Evolutionary conservation across 2,329 filamentous ascomycete genomes (phyloP).

Genomic region (Diaporthe batatas): DNA sequence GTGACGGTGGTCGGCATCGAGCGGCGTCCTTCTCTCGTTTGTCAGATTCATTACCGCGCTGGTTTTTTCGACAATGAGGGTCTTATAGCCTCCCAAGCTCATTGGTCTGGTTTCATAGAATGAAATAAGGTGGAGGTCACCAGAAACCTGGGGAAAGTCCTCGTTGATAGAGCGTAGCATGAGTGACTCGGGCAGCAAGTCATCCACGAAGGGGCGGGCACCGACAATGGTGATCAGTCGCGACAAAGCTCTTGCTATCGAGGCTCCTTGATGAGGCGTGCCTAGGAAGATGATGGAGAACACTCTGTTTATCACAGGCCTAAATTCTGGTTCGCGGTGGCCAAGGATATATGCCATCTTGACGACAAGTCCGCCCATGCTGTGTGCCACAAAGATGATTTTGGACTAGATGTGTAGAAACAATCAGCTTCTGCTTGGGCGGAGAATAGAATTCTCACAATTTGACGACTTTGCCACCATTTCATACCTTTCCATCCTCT

Average conservation of each 20-base stretch:
- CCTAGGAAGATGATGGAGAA: constrained; percentile 54
- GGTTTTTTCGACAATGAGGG: constrained; percentile 51
- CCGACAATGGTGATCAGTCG: constrained; percentile 46
- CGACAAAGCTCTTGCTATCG: constrained; percentile 47
- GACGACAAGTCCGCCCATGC: constrained; percentile 55
- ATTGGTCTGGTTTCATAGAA: constrained; percentile 52
- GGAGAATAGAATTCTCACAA: background rate
- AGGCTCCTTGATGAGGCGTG: constrained; percentile 53
- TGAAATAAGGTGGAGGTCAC: constrained; percentile 48
- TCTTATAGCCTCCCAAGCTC: constrained; percentile 44
- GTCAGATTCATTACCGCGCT: constrained; percentile 48
- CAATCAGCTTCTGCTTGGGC: background rate
- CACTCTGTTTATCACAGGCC: constrained; percentile 45
- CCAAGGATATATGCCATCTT: constrained; percentile 54
- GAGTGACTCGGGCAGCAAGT: constrained; percentile 48
- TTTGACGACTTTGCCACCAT: background rate
- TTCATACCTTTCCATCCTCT: constrained; percentile 40
- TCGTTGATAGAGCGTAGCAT: constrained; percentile 51
- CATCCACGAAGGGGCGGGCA: constrained; percentile 49
- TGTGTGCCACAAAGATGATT: constrained; percentile 54
- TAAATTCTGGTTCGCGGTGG: constrained; percentile 44
- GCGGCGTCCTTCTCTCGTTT: constrained; percentile 47
- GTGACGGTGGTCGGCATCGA: constrained; percentile 51
- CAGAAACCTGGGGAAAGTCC: constrained; percentile 49
- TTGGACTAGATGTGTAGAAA: background rate